Evolutionary conservation across 345 rosid species (phyloP).

Genomic region (Nephelium lappaceum): DNA sequence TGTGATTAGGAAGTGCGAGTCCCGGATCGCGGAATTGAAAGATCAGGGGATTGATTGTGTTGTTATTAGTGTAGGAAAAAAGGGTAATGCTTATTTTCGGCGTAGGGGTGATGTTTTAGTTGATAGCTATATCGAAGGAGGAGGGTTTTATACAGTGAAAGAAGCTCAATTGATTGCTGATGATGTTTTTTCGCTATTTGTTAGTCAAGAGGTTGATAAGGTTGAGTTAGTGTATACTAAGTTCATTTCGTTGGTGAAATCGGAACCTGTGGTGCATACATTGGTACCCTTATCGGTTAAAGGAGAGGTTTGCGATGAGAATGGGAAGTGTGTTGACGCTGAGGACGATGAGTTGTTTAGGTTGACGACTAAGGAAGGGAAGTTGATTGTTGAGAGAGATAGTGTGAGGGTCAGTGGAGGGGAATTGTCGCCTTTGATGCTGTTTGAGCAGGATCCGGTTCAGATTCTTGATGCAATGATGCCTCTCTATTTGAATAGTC

Average conservation of each 20-base stretch:
- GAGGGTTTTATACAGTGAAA: constrained; percentile 68
- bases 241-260: constrained; percentile 78
- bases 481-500: constrained; percentile 88
- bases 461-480: constrained; percentile 95
- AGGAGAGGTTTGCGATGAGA: constrained; percentile 63
- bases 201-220: constrained; percentile 82
- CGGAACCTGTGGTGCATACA: constrained; percentile 73
- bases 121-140: constrained; percentile 56
- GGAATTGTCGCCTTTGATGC: constrained; percentile 60
- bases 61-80: constrained; percentile 78
- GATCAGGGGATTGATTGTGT: constrained; percentile 57
- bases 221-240: constrained; percentile 82
- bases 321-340: constrained; percentile 73
- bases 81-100: constrained; percentile 74
- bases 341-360: constrained; percentile 83
- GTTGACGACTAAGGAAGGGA: constrained; percentile 77
- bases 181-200: constrained; percentile 71
- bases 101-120: constrained; percentile 50
- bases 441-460: constrained; percentile 88
- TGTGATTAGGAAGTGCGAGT: constrained; percentile 60
- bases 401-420: constrained; percentile 32
- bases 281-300: constrained; percentile 59
- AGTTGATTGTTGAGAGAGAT: constrained; percentile 62
- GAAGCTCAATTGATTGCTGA: constrained; percentile 88
- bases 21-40: constrained; percentile 58